Evolutionary conservation across 805 yeast species (phyloP).

Genomic region (Saccharomycopsis sp.): DNA sequence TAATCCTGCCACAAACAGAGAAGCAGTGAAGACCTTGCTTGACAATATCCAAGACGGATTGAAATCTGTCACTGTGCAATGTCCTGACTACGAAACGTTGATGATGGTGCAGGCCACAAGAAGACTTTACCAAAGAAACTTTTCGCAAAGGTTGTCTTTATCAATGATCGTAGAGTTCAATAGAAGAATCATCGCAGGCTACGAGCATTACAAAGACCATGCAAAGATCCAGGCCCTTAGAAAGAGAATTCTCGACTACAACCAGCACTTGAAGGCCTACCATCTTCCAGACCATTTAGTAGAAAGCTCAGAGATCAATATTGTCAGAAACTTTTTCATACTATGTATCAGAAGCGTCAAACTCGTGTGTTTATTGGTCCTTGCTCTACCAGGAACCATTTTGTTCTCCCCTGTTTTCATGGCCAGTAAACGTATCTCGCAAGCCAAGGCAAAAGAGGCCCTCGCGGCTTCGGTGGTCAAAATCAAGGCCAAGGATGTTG

Average conservation of each 20-base stretch:
- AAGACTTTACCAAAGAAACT: slow-evolving; percentile 68
- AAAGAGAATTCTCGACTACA: slow-evolving; percentile 59
- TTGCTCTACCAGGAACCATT: slow-evolving; percentile 80
- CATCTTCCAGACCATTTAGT: slow-evolving; percentile 73
- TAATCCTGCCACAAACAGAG: slow-evolving; percentile 56
- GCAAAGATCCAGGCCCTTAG: slow-evolving; percentile 59
- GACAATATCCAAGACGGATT: slow-evolving; percentile 69
- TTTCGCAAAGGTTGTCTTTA: slow-evolving; percentile 54
- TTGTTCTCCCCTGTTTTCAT: slow-evolving; percentile 83
- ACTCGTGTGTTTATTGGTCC: slow-evolving; percentile 43
- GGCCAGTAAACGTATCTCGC: slow-evolving; percentile 62
- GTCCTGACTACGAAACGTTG: slow-evolving; percentile 87
- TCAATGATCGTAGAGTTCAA: slow-evolving; percentile 83
- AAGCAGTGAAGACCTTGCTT: slow-evolving; percentile 65
- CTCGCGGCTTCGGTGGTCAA: slow-evolving; percentile 88
- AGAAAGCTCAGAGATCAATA: slow-evolving; percentile 43
- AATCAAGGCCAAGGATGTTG: slow-evolving; percentile 80
- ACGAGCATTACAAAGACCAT: slow-evolving; percentile 65
- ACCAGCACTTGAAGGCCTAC: slow-evolving; percentile 52
- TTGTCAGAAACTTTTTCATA: slow-evolving; percentile 40
- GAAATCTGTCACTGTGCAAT: slow-evolving; percentile 84
- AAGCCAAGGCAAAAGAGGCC: slow-evolving; percentile 67
- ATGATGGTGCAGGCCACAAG: slow-evolving; percentile 94
- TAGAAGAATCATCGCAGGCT: slow-evolving; percentile 78
- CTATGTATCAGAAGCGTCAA: slow-evolving; percentile 47